Percentiles rank a stretch among this genome's conserved stretches.
phyloP scores from a whole-genome alignment of 2,329 filamentous ascomycete species.

The Torrubiellomyces zombiae region DNA sequence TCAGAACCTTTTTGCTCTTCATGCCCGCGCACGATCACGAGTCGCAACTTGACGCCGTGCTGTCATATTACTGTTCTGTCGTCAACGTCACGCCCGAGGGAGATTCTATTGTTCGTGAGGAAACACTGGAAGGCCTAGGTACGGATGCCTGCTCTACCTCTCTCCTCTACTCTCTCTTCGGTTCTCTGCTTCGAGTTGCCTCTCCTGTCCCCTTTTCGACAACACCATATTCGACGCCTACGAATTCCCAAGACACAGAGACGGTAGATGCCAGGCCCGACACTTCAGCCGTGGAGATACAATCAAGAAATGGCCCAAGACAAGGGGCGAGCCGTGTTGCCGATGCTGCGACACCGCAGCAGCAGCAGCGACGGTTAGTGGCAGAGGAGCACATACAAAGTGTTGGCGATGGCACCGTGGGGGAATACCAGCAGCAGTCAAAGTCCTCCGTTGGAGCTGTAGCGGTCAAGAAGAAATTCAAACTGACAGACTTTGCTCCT shows the following conservation, averaged over 20 bases:
- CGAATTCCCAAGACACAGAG: slow-evolving; percentile 6
- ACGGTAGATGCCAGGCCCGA: too few relatives aligned
- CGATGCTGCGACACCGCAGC: slow-evolving; percentile 9
- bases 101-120: slow-evolving; percentile 82
- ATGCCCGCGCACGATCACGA: slow-evolving; percentile 48
- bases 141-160: slow-evolving; percentile 39
- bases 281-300: not conserved
- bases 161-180: slow-evolving; percentile 59
- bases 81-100: slow-evolving; percentile 85
- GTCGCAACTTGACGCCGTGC: slow-evolving; percentile 60
- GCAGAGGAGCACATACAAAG: slow-evolving; percentile 9
- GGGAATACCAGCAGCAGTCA: slow-evolving; percentile 13
- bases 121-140: slow-evolving; percentile 88
- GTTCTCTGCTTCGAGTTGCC: slow-evolving; percentile 55
- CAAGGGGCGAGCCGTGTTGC: too few relatives aligned
- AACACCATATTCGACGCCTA: slow-evolving; percentile 4
- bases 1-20: slow-evolving; percentile 83
- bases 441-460: slow-evolving; percentile 17
- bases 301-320: too few relatives aligned
- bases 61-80: slow-evolving; percentile 83
- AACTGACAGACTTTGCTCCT: slow-evolving; percentile 54
- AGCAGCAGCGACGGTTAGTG: slow-evolving; percentile 9
- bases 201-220: slow-evolving; percentile 24
- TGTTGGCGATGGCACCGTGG: slow-evolving; percentile 19
- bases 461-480: slow-evolving; percentile 24